Evolutionary conservation across 2,329 filamentous ascomycete genomes (phyloP).

Genomic region (Cladorrhinum sp.): DNA sequence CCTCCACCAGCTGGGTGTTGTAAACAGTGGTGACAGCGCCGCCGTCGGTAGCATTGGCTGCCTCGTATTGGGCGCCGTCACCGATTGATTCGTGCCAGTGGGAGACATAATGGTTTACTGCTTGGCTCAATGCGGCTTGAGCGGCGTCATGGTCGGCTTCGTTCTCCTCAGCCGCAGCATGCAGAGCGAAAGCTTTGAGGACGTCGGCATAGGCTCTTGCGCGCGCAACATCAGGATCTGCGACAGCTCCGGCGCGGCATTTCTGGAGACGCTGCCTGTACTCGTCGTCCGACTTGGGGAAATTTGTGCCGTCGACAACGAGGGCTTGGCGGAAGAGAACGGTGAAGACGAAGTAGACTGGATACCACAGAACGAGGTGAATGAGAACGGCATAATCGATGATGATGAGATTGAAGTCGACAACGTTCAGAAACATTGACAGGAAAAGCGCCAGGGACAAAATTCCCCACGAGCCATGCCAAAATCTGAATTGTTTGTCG

Average conservation of each 20-base stretch:
- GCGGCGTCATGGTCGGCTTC: slow-evolving; percentile 19
- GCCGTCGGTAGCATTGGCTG: slow-evolving; percentile 12
- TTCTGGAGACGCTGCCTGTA: slow-evolving; percentile 21
- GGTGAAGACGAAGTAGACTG: slow-evolving; percentile 26
- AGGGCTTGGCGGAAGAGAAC: slow-evolving; percentile 26
- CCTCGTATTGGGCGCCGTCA: slow-evolving; percentile 12
- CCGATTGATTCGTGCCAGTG: slow-evolving; percentile 28
- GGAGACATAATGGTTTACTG: slow-evolving; percentile 24
- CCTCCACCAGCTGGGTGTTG: slow-evolving; percentile 26
- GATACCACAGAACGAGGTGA: slow-evolving; percentile 29
- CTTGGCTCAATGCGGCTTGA: slow-evolving; percentile 17
- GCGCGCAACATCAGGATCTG: slow-evolving; percentile 19
- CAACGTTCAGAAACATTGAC: slow-evolving; percentile 27
- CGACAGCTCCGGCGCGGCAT: slow-evolving; percentile 16
- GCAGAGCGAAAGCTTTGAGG: slow-evolving; percentile 24
- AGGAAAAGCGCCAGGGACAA: slow-evolving; percentile 26
- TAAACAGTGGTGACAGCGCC: slow-evolving; percentile 26
- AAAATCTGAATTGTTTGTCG: slow-evolving; percentile 29
- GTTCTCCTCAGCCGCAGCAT: slow-evolving; percentile 24
- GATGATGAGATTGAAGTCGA: slow-evolving; percentile 25
- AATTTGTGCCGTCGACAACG: slow-evolving; percentile 13
- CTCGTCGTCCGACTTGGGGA: slow-evolving; percentile 21
- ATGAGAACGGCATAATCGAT: slow-evolving; percentile 29
- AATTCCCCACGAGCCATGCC: slow-evolving; percentile 28
- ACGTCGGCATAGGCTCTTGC: slow-evolving; percentile 26